Conservation (phyloP, 495 filamentous ascomycete species). For the Extremus antarcticus region DNA sequence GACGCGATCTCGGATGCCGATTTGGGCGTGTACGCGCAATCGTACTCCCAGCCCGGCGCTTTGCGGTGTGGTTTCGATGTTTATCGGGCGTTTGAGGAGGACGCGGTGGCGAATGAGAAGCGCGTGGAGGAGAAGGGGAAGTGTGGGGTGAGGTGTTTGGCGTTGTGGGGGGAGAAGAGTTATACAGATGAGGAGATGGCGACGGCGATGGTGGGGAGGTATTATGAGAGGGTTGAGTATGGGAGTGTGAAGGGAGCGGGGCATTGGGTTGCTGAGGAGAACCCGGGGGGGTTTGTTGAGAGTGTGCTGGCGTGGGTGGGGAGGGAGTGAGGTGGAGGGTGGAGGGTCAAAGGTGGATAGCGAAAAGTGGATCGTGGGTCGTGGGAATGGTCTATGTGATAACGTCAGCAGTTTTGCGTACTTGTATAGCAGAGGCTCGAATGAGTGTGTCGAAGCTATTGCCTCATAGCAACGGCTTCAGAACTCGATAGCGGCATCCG, state of each 20-base stretch:
- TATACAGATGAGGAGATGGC: not conserved
- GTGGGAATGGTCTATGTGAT: no score
- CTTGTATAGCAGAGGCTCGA: no score
- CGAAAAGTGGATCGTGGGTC: no score
- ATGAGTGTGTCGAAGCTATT: no score
- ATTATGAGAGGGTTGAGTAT: not conserved
- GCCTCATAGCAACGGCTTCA: no score
- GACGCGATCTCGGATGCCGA: slow-evolving; percentile 28
- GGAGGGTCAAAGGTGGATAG: no score
- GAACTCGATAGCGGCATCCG: no score
- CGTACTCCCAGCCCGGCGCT: slow-evolving; percentile 33
- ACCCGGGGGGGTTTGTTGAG: not conserved
- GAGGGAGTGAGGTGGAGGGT: not conserved
- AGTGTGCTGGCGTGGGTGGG: not conserved
- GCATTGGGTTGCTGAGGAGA: not conserved
- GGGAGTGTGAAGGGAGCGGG: not conserved
- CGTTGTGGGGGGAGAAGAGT: slow-evolving; percentile 28
- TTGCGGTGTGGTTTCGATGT: slow-evolving; percentile 31
- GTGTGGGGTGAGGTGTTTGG: slow-evolving; percentile 29
- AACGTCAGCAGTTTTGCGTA: no score
- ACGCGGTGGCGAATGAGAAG: slow-evolving; percentile 29
- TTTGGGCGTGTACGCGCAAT: slow-evolving; percentile 31
- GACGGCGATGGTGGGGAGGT: not conserved
- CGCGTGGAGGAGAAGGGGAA: slow-evolving; percentile 33
- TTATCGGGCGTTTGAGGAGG: slow-evolving; percentile 36